Evolutionary conservation across 1,139 yeast species (phyloP), one percentile per base, ranked within the genome.

Genomic region (Geotrichum siamense): DNA sequence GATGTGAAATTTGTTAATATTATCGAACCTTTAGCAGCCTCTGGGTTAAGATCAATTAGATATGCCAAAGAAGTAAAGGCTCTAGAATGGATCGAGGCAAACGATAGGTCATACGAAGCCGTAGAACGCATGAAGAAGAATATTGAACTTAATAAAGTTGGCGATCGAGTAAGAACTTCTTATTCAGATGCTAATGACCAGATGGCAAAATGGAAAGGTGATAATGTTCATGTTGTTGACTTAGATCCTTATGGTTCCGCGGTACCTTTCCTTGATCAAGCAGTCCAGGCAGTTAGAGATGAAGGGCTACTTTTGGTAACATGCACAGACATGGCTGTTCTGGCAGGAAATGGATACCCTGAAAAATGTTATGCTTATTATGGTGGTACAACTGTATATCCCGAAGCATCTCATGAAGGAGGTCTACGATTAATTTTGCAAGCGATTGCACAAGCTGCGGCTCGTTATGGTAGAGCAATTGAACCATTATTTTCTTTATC

Each of bases 241-340:
- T 71, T 91, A 46, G 98, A 91, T 60, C 98, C 98, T 0, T 91
- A 91, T 59, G 98, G 98, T 17, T 82, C 96, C 0, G 98, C 96
- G 0, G 76, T 96, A 1, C 97, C 97, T 4, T 91, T 93, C 59
- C 71, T 91, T 30, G 98, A 91, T 60, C 76, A 91, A 22, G 96
- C 97, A 0, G 70, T 91, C 27, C 94, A 85, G 56, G 70, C 82
- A 30, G 74, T 89, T 10, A 75, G 74, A 43, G 89, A 87, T 53
- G 91, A 82, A 40, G 98, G 97, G 0, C 60, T 91, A 39, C 65
- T 91, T 53, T 66, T 89, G 39, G 91, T 91, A 5, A 91, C 98
- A 0, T 93, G 98, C 62, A 91, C 98, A 0, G 98, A 91, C 65
- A 74, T 94, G 15, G 94, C 95, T 0, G 96, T 91, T 1, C 70